phyloP scores from a whole-genome alignment of 2,329 filamentous ascomycete species.

The Sclerotinia glacialis region DNA sequence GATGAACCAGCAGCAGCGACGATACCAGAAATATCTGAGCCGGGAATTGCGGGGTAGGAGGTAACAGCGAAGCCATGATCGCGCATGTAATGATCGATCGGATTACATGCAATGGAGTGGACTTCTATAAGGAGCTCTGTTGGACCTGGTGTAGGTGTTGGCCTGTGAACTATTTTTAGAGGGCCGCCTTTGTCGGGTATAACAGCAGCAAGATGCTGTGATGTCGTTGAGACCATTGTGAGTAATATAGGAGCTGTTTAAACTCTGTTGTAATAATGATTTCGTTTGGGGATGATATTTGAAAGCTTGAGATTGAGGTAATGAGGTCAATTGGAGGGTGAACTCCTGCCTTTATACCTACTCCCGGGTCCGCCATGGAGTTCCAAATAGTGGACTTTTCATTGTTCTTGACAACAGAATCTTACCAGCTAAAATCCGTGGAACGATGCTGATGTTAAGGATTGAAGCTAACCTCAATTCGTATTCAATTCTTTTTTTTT shows the following conservation, averaged over 20 bases:
- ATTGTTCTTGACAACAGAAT: background rate
- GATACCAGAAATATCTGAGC: constrained; percentile 27
- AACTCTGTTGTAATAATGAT: background rate
- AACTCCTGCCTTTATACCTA: constrained; percentile 1
- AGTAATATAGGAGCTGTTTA: background rate
- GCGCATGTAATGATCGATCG: constrained; percentile 40
- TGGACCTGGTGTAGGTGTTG: constrained; percentile 42
- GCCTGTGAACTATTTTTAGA: constrained; percentile 7
- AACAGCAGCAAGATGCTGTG: constrained; percentile 16
- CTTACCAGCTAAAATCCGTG: background rate
- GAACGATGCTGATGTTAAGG: background rate
- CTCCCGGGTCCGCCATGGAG: background rate
- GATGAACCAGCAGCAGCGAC: constrained; percentile 24
- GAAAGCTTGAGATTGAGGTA: background rate
- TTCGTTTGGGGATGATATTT: background rate
- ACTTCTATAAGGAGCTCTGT: constrained; percentile 43
- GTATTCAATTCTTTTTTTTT: background rate
- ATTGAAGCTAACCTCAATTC: background rate
- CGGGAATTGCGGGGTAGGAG: constrained; percentile 29
- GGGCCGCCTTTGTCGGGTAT: background rate
- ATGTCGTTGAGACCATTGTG: background rate
- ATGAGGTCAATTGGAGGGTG: background rate
- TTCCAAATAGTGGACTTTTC: background rate
- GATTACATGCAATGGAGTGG: constrained; percentile 44
- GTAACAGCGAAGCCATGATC: constrained; percentile 38